A percentile compares a stretch with the other conserved stretches of the same genome.
Evolutionary conservation across 2,329 filamentous ascomycete genomes (phyloP).

Genomic region (Podosphaera xanthii): DNA sequence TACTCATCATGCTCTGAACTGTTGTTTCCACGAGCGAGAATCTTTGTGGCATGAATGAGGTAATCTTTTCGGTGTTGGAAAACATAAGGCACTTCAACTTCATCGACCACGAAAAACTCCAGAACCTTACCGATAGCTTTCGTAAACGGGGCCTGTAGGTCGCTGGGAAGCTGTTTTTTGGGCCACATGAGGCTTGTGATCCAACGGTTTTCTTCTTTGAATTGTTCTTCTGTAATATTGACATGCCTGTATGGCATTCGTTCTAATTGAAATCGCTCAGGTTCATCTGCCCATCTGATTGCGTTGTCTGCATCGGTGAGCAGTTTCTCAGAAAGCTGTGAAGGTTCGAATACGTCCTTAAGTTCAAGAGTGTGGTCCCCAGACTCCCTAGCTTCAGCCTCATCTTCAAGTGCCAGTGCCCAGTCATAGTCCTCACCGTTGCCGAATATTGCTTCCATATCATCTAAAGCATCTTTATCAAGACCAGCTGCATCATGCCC

Average conservation of each 20-base stretch:
- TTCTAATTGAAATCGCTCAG: constrained; percentile 83
- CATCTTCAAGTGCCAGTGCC: constrained; percentile 72
- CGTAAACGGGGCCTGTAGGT: constrained; percentile 63
- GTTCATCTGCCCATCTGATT: constrained; percentile 73
- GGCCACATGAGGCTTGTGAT: constrained; percentile 77
- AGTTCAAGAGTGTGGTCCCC: constrained; percentile 74
- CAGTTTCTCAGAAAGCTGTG: constrained; percentile 79
- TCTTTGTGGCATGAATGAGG: constrained; percentile 67
- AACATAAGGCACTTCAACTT: constrained; percentile 90
- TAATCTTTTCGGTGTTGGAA: constrained; percentile 98
- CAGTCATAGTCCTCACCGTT: constrained; percentile 92
- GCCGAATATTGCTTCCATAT: constrained; percentile 90
- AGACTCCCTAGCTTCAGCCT: constrained; percentile 55
- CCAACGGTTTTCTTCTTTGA: constrained; percentile 78
- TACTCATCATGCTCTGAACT: constrained; percentile 52
- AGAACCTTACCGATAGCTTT: constrained; percentile 78
- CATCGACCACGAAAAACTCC: constrained; percentile 83
- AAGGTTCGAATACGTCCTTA: constrained; percentile 95
- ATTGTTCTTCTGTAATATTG: constrained; percentile 52
- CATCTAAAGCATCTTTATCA: constrained; percentile 79
- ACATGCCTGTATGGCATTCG: constrained; percentile 72
- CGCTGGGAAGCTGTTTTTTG: constrained; percentile 44
- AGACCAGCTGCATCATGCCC: constrained; percentile 64
- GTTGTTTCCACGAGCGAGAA: constrained; percentile 32
- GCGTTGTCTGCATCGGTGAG: constrained; percentile 87